A percentile compares a stretch with the other conserved stretches of the same genome.
phyloP scores from a whole-genome alignment of 495 filamentous ascomycete genomes.

The Niebla homalea region DNA sequence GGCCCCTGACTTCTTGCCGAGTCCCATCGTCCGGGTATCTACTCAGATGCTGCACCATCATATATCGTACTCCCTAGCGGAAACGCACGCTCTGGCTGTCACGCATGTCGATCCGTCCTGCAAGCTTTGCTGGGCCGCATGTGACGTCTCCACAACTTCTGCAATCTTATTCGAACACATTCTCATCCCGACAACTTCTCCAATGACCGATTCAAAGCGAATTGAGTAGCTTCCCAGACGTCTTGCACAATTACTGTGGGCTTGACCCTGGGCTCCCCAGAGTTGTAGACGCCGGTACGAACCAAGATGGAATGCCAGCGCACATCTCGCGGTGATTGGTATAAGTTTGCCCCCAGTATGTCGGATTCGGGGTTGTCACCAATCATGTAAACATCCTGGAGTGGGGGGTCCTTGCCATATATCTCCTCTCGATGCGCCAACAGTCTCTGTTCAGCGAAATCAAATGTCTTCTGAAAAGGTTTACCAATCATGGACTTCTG shows the following conservation, averaged over 20 bases:
- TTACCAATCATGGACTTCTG: conserved; percentile 68
- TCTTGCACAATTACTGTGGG: conserved; percentile 52
- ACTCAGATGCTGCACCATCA: no score
- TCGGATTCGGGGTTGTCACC: conserved; percentile 93
- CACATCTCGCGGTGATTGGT: conserved; percentile 44
- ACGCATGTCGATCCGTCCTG: no score
- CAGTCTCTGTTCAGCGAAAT: conserved; percentile 68
- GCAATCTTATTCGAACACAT: no score
- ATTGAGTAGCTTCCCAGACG: conserved; percentile 53
- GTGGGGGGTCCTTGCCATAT: conserved; percentile 10
- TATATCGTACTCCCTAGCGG: no score
- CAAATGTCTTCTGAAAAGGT: conserved; percentile 61
- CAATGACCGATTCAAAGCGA: conserved; percentile 40
- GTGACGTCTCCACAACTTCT: no score
- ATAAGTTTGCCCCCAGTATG: conserved; percentile 78
- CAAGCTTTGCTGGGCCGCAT: no score
- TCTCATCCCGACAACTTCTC: no score
- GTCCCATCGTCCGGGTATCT: no score
- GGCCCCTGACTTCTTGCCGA: no score
- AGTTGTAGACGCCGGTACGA: conserved; percentile 63
- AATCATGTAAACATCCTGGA: conserved; percentile 83
- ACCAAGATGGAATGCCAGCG: conserved; percentile 75
- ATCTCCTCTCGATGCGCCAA: conserved; percentile 41
- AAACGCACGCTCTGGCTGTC: no score
- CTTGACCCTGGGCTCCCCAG: conserved; percentile 40